Conservation (phyloP, 2,329 filamentous ascomycete species). For the Fusarium irregulare region DNA sequence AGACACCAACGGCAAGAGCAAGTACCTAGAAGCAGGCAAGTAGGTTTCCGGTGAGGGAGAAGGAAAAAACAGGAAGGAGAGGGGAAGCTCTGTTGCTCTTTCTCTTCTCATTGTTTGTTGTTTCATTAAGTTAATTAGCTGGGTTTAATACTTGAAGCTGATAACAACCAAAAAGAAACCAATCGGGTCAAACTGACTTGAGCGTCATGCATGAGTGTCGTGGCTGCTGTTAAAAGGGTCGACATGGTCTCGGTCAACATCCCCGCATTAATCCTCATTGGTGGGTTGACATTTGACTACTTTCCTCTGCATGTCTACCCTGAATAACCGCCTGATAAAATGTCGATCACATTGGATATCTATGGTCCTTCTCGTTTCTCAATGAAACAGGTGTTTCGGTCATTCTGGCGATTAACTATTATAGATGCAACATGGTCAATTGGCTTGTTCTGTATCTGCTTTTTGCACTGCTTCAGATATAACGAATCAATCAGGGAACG, state of each 20-base stretch:
- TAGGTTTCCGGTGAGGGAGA: neutral
- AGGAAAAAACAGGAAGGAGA: constrained; percentile 6
- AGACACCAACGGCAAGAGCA: neutral
- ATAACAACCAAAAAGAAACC: constrained; percentile 24
- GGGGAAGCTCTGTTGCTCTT: neutral
- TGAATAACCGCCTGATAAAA: constrained; percentile 13
- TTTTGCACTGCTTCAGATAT: neutral
- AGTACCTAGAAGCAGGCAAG: neutral
- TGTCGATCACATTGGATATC: constrained; percentile 11
- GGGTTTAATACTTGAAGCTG: constrained; percentile 13
- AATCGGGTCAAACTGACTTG: constrained; percentile 28
- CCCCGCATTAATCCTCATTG: constrained; percentile 41
- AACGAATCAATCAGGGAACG: neutral
- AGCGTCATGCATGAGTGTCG: constrained; percentile 57
- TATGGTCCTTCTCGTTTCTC: neutral
- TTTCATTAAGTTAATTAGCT: constrained; percentile 15
- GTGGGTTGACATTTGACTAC: constrained; percentile 12
- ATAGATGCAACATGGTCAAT: neutral
- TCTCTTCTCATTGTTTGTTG: neutral
- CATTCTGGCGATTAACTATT: neutral
- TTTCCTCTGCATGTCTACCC: constrained; percentile 14
- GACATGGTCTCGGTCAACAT: constrained; percentile 28
- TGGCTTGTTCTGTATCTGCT: neutral
- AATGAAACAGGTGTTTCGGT: neutral
- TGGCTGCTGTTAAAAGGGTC: constrained; percentile 61